Conservation (phyloP, 2,329 filamentous ascomycete species). For the Didymella pomorum region DNA sequence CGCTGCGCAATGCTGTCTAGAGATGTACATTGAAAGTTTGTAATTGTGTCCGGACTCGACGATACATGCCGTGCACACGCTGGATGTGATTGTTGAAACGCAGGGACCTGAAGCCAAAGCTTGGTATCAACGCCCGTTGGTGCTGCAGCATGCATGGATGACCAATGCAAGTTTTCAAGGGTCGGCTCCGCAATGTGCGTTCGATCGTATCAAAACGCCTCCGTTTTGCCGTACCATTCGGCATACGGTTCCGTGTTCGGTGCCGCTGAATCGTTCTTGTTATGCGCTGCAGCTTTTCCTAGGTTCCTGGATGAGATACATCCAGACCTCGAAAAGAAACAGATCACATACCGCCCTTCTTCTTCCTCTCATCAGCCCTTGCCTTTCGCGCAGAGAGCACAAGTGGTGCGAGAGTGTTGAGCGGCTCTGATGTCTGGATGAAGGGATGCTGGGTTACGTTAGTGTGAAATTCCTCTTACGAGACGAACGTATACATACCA, state of each 20-base stretch:
- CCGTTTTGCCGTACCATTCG: conserved; percentile 41
- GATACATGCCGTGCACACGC: conserved; percentile 3
- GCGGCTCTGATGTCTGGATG: conserved; percentile 61
- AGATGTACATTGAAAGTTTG: conserved; percentile 10
- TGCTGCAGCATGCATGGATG: conserved; percentile 5
- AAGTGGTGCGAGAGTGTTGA: conserved; percentile 79
- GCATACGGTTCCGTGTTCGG: conserved; percentile 37
- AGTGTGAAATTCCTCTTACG: conserved; percentile 5
- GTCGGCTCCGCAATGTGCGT: background rate
- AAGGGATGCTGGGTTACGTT: conserved; percentile 53
- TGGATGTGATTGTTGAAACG: conserved; percentile 9
- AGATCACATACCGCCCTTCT: conserved; percentile 56
- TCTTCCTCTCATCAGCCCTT: conserved; percentile 75
- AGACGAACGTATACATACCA: conserved; percentile 68
- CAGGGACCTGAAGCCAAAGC: conserved; percentile 5
- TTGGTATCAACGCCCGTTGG: conserved; percentile 1
- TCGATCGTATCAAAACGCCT: conserved; percentile 15
- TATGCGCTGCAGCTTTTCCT: conserved; percentile 34
- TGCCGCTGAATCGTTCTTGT: conserved; percentile 26
- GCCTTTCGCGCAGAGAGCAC: conserved; percentile 86
- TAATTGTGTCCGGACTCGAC: conserved; percentile 3
- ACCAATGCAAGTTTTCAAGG: conserved; percentile 1
- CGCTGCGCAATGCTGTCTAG: conserved; percentile 19
- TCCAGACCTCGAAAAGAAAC: conserved; percentile 29
- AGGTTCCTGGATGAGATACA: conserved; percentile 39